These are phyloP conservation scores for Fusarium musae DNA, from an alignment of 2,329 filamentous ascomycete genomes.

Conservation along the genomic window DNA sequence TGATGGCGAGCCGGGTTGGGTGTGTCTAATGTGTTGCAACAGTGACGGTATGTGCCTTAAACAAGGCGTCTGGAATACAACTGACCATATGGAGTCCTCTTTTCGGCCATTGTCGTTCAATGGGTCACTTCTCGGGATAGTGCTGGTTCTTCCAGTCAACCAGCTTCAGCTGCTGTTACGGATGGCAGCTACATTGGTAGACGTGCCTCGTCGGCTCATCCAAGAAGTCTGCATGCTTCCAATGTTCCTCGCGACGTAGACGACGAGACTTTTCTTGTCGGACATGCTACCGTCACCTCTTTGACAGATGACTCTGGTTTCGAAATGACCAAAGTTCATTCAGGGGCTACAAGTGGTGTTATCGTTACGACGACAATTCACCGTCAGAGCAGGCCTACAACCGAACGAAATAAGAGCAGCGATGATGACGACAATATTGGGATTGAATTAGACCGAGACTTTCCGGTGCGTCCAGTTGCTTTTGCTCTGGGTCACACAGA, in stretches of 20 bases:
- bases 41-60: constrained; percentile 62
- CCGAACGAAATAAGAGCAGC: neutral
- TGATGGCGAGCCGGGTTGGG: constrained; percentile 71
- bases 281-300: constrained; percentile 28
- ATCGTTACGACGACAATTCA: constrained; percentile 54
- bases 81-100: constrained; percentile 59
- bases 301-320: constrained; percentile 31
- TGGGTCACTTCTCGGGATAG: constrained; percentile 66
- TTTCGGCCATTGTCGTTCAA: constrained; percentile 69
- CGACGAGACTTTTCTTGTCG: constrained; percentile 44
- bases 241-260: constrained; percentile 33
- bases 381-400: constrained; percentile 47
- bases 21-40: constrained; percentile 74
- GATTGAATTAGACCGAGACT: constrained; percentile 7
- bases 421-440: constrained; percentile 30
- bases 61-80: neutral
- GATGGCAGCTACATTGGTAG: constrained; percentile 25
- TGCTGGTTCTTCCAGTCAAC: constrained; percentile 47
- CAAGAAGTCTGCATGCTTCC: constrained; percentile 12
- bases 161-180: constrained; percentile 11
- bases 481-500: constrained; percentile 25
- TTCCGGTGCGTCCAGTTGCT: constrained; percentile 18
- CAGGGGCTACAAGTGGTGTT: constrained; percentile 41
- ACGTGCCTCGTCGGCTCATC: constrained; percentile 12
- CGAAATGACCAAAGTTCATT: constrained; percentile 36